Conservation (phyloP, 352 stramenopile species). For the Phytophthora pini region DNA sequence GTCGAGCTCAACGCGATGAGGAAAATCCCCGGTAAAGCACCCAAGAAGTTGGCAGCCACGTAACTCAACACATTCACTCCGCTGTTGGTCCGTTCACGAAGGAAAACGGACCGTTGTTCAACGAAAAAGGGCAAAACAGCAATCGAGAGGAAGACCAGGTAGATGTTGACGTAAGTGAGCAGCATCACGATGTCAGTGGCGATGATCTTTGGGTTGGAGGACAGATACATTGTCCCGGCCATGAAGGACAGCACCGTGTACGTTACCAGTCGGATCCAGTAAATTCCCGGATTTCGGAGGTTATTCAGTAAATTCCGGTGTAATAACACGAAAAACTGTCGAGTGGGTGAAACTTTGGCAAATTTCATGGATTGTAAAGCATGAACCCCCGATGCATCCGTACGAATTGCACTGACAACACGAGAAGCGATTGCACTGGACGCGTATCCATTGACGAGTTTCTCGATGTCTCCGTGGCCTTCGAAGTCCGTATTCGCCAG, state of each 20-base stretch:
- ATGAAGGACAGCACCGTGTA: slow-evolving; percentile 72
- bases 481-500: slow-evolving; percentile 67
- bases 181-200: slow-evolving; percentile 53
- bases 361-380: slow-evolving; percentile 15
- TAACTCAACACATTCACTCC: slow-evolving; percentile 76
- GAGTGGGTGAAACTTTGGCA: slow-evolving; percentile 33
- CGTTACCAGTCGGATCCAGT: slow-evolving; percentile 77
- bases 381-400: background rate
- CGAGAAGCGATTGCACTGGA: slow-evolving; percentile 13
- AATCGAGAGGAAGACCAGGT: slow-evolving; percentile 91
- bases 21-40: slow-evolving; percentile 65
- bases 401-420: slow-evolving; percentile 21
- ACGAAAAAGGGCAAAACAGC: slow-evolving; percentile 85
- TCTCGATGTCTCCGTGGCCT: slow-evolving; percentile 22
- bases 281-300: slow-evolving; percentile 68
- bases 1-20: slow-evolving; percentile 64
- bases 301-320: slow-evolving; percentile 66
- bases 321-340: slow-evolving; percentile 62
- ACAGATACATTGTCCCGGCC: slow-evolving; percentile 75
- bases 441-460: slow-evolving; percentile 23
- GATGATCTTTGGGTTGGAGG: slow-evolving; percentile 33
- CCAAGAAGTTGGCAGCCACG: slow-evolving; percentile 71
- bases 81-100: slow-evolving; percentile 65
- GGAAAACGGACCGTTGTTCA: slow-evolving; percentile 82
- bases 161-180: slow-evolving; percentile 88